Conservation (phyloP, 768 basidiomycete species). For the Rubroboletus pulcherrimus region DNA sequence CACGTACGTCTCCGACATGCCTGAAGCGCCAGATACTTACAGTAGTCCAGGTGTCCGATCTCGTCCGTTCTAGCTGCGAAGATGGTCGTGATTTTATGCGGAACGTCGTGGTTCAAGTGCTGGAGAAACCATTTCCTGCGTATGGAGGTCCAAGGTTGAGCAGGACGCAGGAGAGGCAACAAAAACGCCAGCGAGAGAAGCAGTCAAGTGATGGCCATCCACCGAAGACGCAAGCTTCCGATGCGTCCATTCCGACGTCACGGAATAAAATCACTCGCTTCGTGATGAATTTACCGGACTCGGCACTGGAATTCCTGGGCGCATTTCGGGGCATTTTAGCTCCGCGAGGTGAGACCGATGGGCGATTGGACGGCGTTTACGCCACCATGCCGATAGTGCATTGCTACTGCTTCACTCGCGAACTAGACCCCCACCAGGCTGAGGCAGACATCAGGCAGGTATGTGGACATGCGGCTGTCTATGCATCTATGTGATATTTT, state of each 20-base stretch:
- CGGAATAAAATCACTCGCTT: constrained; percentile 74
- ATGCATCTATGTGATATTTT: constrained; percentile 12
- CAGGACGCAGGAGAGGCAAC: constrained; percentile 40
- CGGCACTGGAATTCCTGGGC: constrained; percentile 85
- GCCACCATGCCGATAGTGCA: constrained; percentile 82
- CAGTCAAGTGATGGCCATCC: background rate
- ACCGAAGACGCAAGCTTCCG: constrained; percentile 2
- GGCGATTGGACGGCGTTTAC: constrained; percentile 47
- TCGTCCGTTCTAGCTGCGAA: constrained; percentile 69
- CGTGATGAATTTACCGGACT: constrained; percentile 97
- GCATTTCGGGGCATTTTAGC: constrained; percentile 76
- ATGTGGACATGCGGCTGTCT: constrained; percentile 26
- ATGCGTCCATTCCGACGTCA: constrained; percentile 23
- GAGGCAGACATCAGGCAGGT: constrained; percentile 80
- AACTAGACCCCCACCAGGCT: constrained; percentile 64
- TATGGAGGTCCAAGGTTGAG: constrained; percentile 42
- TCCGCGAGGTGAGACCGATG: constrained; percentile 31
- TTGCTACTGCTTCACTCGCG: constrained; percentile 94
- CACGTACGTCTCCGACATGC: constrained; percentile 45
- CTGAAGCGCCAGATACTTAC: constrained; percentile 1
- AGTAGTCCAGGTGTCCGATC: constrained; percentile 50
- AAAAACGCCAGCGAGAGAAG: constrained; percentile 38
- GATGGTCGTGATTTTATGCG: constrained; percentile 89
- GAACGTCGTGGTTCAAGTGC: constrained; percentile 46
- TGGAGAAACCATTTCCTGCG: constrained; percentile 64